phyloP scores from a whole-genome alignment of 2,329 filamentous ascomycete species.

The Cercospora zeina region DNA sequence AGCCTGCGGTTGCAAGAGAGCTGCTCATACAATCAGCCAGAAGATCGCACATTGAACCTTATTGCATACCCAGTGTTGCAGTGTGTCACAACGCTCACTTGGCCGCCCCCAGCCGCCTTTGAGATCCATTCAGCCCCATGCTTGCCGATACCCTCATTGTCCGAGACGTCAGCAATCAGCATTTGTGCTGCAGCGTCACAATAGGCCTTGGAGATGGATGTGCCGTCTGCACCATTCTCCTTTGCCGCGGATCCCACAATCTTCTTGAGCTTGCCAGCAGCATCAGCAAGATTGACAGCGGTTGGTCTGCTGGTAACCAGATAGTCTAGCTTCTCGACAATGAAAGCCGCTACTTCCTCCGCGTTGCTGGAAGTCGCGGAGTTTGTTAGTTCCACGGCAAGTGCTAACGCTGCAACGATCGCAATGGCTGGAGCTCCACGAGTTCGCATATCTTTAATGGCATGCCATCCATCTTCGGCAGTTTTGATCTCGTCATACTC shows the following conservation, averaged over 20 bases:
- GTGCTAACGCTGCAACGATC: constrained; percentile 87
- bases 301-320: constrained; percentile 87
- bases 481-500: constrained; percentile 72
- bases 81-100: constrained; percentile 86
- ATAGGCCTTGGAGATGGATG: constrained; percentile 66
- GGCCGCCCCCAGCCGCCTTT: constrained; percentile 56
- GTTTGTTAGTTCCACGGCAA: constrained; percentile 78
- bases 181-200: constrained; percentile 81
- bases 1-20: constrained; percentile 94
- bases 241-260: constrained; percentile 57
- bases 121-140: constrained; percentile 82
- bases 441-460: constrained; percentile 78
- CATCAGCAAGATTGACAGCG: constrained; percentile 91
- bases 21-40: constrained; percentile 45
- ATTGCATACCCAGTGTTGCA: constrained; percentile 82
- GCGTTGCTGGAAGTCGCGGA: constrained; percentile 53
- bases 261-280: constrained; percentile 74
- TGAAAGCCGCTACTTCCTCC: constrained; percentile 66
- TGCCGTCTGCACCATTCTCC: constrained; percentile 48
- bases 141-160: constrained; percentile 82
- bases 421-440: constrained; percentile 89
- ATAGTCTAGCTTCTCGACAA: constrained; percentile 77
- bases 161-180: constrained; percentile 79
- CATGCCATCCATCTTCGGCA: constrained; percentile 75
- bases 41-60: constrained; percentile 15